Evolutionary conservation across 257 asterid species (phyloP).

Genomic region (Asclepias syriaca): DNA sequence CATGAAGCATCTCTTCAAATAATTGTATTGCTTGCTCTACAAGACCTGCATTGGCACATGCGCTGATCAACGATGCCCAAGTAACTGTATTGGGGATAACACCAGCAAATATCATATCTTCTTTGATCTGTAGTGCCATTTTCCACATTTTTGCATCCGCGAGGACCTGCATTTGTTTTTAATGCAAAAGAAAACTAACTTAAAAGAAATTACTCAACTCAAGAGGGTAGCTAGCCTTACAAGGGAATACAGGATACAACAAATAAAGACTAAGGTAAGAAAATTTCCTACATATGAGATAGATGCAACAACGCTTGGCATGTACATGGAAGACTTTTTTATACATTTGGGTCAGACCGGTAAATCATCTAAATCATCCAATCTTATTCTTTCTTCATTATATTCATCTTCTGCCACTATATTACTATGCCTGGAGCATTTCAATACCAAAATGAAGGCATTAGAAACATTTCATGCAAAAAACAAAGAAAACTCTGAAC

Average conservation of each 20-base stretch:
- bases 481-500: background rate
- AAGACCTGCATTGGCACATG: conserved; percentile 89
- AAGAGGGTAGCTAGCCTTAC: background rate
- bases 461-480: background rate
- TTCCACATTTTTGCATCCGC: conserved; percentile 94
- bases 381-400: background rate
- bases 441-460: background rate
- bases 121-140: conserved; percentile 73
- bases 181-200: conserved; percentile 23
- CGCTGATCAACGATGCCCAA: conserved; percentile 89
- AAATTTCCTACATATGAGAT: background rate
- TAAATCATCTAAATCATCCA: background rate
- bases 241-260: background rate
- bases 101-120: conserved; percentile 70
- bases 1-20: conserved; percentile 82
- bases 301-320: background rate
- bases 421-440: background rate
- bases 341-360: background rate
- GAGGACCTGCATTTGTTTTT: conserved; percentile 64
- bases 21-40: conserved; percentile 63
- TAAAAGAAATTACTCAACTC: conserved; percentile 10
- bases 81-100: conserved; percentile 69
- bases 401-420: background rate
- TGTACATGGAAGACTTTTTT: background rate
- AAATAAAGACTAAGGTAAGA: background rate